Base-by-base conservation (phyloP, 2,329 filamentous ascomycete genomes). In the Harringtonia aguacate region DNA sequence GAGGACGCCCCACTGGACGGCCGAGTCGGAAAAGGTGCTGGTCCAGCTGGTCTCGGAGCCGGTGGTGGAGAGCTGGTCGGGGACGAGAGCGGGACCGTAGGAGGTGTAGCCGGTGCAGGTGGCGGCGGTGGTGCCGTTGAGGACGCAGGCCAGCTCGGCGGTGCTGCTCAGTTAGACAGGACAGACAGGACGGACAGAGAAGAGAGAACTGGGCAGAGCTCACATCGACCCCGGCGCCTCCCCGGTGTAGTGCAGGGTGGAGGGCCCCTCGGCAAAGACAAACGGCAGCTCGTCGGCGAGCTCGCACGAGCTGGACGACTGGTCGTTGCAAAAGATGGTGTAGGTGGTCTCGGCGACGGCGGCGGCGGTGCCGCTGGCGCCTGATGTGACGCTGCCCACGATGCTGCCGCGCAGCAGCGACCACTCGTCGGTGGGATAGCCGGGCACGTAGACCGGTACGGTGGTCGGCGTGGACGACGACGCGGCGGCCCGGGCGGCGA, bases 71-170 rank as follows among this genome's bases (percentile, higher is more conserved):
- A 22, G 36, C 8, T 56, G 55, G 50, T 64, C 24, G 24, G 24
- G 30, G 15, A 14, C 12, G 12, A 24, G 67, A 39, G 60, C 60
- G 6, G 61, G 52, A 34, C 59, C 61, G 42, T 62, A 64, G 40
- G 68, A 70, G 3, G 69, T 68, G 48, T 68, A 70, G 18, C 68
- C 69, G 1, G 66, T 70, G 49, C 69, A 72, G 6, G 64, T 68
- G 17, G 69, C 69, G 10, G 58, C 61, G 5, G 66, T 68, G 6
- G 58, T 66, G 21, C 61, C 66, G 18, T 59, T 53, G 21, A 72
- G 56, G 15, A 58, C 56, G 53, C 69, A 72, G 43, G 58, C 62
- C 15, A 72, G 57, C 39, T 68, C 57, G 33, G 65, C 66, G 24
- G 64, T 70, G 39, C 68, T 71, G 49, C 13, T n/a, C 20, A 12